Percentiles rank a stretch among this genome's conserved stretches.
Evolutionary conservation across 345 rosid genomes (phyloP).

Genomic region (Aegle marmelos): DNA sequence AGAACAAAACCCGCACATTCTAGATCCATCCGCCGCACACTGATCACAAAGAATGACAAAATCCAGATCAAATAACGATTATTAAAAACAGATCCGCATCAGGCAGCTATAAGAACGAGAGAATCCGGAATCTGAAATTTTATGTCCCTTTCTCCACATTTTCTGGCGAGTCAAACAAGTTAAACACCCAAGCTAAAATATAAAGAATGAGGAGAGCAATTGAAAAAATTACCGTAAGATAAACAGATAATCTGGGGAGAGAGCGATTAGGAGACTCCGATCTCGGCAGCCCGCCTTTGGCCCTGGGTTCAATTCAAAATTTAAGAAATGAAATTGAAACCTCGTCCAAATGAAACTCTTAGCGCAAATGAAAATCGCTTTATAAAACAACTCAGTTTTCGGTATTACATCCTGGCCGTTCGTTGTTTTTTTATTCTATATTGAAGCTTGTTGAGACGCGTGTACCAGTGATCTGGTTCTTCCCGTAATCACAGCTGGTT

Average conservation of each 20-base stretch:
- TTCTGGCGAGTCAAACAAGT: conserved; percentile 4
- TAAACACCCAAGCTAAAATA: not conserved
- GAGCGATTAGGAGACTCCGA: not conserved
- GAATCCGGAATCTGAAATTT: not conserved
- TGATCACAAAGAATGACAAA: not conserved
- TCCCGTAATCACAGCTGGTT: conserved; percentile 6
- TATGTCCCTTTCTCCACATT: not conserved
- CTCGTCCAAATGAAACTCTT: conserved; percentile 10
- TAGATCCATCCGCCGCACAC: not conserved
- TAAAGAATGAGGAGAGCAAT: not conserved
- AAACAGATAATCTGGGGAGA: not conserved
- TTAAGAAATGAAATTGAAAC: not conserved
- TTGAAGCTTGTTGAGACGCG: conserved; percentile 11
- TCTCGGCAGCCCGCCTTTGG: conserved; percentile 21
- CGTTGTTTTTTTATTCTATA: not conserved
- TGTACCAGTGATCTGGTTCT: not conserved
- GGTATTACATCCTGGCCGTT: conserved; percentile 12
- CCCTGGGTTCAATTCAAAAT: conserved; percentile 7
- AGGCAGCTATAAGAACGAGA: not conserved
- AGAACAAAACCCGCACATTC: not conserved
- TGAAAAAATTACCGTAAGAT: conserved; percentile 5
- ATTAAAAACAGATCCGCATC: not conserved
- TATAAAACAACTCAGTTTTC: conserved; percentile 9
- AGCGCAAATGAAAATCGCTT: conserved; percentile 6
- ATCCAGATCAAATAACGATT: not conserved